A percentile compares a stretch with the other conserved stretches of the same genome.
phyloP scores from a whole-genome alignment of 2,329 filamentous ascomycete species.

The Colletotrichum spaethianum region DNA sequence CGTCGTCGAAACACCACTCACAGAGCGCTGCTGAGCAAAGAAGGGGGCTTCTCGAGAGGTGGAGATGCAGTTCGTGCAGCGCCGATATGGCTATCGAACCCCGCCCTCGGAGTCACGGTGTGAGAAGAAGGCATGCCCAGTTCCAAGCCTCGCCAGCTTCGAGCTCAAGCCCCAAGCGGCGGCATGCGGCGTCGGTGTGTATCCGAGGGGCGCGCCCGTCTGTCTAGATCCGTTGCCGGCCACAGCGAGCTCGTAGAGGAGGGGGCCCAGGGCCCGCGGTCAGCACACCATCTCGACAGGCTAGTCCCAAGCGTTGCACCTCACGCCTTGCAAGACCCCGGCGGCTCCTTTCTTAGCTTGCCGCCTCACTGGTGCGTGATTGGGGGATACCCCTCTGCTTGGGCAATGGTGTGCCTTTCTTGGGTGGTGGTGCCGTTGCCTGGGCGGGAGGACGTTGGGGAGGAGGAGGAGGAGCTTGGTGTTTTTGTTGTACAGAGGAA shows the following conservation, averaged over 20 bases:
- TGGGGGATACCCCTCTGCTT: conserved; percentile 27
- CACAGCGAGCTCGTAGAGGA: not conserved
- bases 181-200: not conserved
- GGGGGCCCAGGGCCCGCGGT: conserved; percentile 11
- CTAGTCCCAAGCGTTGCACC: not conserved
- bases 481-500: not conserved
- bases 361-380: conserved; percentile 14
- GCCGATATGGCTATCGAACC: not conserved
- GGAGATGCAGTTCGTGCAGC: not conserved
- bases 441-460: not conserved
- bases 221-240: not conserved
- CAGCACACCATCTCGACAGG: conserved; percentile 31
- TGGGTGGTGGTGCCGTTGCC: not conserved
- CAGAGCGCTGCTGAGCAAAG: not conserved
- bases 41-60: not conserved
- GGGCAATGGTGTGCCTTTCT: conserved; percentile 3
- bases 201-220: not conserved
- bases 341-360: conserved; percentile 32
- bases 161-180: conserved; percentile 11
- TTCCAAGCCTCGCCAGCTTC: not conserved
- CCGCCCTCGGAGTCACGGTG: conserved; percentile 9
- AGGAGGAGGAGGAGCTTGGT: not conserved
- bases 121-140: not conserved
- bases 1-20: not conserved
- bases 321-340: not conserved